These are phyloP conservation scores for Nicotiana tabacum DNA, from an alignment of 257 asterid genomes.

Conservation along the genomic window DNA sequence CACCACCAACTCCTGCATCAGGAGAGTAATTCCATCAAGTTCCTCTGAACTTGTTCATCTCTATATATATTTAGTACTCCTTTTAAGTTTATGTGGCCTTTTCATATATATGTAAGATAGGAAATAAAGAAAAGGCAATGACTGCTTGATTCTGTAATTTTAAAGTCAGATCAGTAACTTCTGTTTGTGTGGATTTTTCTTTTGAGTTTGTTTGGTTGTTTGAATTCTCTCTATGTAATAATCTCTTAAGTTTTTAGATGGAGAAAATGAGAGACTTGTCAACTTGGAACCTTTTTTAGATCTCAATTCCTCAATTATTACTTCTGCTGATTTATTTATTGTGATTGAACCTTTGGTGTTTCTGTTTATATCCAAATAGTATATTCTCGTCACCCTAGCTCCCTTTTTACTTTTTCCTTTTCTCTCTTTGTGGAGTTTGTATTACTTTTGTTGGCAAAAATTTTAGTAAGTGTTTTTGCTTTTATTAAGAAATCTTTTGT, in stretches of 20 bases:
- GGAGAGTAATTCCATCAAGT: neutral
- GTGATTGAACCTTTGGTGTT: neutral
- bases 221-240: neutral
- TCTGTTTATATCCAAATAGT: neutral
- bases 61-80: neutral
- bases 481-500: no score
- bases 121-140: neutral
- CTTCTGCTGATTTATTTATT: neutral
- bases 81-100: neutral
- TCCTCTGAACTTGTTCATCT: neutral
- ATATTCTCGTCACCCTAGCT: neutral
- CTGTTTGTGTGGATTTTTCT: neutral
- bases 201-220: neutral
- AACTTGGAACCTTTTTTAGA: neutral
- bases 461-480: no score
- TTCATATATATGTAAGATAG: neutral
- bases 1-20: slow-evolving; percentile 14
- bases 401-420: neutral
- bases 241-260: neutral
- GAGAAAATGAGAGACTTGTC: neutral
- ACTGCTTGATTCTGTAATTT: neutral
- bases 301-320: neutral
- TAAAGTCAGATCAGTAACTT: slow-evolving; percentile 6
- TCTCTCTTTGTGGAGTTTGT: neutral
- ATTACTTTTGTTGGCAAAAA: neutral